phyloP scores from a whole-genome alignment of 805 yeast genomes.

The Yarrowia yakushimensis region DNA sequence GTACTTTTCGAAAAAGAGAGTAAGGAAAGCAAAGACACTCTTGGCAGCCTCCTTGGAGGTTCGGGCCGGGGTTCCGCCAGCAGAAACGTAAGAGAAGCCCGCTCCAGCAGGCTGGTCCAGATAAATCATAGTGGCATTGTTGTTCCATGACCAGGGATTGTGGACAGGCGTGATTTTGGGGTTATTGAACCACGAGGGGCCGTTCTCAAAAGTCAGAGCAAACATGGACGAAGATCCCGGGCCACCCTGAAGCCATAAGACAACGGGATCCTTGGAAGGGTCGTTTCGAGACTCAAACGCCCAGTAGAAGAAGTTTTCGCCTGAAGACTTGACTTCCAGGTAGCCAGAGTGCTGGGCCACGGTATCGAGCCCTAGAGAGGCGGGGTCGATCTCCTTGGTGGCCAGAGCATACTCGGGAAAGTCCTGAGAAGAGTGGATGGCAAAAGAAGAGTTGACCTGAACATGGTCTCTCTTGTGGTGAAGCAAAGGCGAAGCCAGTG shows the following conservation, averaged over 20 bases:
- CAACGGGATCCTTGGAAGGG: conserved; percentile 71
- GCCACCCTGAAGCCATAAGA: conserved; percentile 82
- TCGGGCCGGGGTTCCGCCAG: conserved; percentile 32
- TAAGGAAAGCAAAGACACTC: conserved; percentile 71
- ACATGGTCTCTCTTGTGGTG: not conserved
- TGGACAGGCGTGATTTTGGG: conserved; percentile 51
- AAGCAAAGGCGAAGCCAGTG: conserved; percentile 15
- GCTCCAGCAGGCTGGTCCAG: conserved; percentile 81
- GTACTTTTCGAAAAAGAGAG: conserved; percentile 69
- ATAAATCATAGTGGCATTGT: conserved; percentile 73
- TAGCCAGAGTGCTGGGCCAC: conserved; percentile 80
- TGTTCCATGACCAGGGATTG: conserved; percentile 76
- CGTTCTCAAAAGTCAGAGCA: conserved; percentile 74
- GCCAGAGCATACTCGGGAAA: conserved; percentile 1
- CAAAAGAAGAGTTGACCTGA: not conserved
- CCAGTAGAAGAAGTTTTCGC: conserved; percentile 76
- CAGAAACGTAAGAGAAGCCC: conserved; percentile 61
- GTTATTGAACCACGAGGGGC: conserved; percentile 68
- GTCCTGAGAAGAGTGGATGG: not conserved
- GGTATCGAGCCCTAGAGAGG: conserved; percentile 59
- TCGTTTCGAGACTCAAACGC: conserved; percentile 79
- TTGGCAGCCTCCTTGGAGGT: conserved; percentile 73
- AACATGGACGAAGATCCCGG: conserved; percentile 83
- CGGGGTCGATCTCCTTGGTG: conserved; percentile 35
- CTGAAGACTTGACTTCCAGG: conserved; percentile 70